phyloP scores from a whole-genome alignment of 345 rosid species.

The Carallia pectinifolia region DNA sequence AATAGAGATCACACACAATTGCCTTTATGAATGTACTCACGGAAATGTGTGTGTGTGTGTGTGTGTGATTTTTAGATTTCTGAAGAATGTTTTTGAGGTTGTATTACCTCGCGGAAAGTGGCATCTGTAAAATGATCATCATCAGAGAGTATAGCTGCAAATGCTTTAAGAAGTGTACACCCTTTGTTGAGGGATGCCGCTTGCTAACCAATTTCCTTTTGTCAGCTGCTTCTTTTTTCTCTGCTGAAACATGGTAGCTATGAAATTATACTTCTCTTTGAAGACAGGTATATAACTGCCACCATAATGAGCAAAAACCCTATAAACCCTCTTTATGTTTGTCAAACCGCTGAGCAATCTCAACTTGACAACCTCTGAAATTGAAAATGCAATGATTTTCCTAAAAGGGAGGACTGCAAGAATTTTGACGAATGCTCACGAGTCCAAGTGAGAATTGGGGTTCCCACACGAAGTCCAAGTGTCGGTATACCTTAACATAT shows the following conservation, averaged over 20 bases:
- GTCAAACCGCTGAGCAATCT: no score
- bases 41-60: no score
- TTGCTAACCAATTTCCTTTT: slow-evolving; percentile 81
- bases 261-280: no score
- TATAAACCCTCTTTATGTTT: no score
- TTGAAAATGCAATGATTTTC: slow-evolving; percentile 58
- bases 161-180: slow-evolving; percentile 80
- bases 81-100: slow-evolving; percentile 1
- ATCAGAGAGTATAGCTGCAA: slow-evolving; percentile 79
- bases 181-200: slow-evolving; percentile 94
- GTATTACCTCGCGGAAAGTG: slow-evolving; percentile 79
- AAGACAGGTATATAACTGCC: no score
- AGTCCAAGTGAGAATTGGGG: no score
- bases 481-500: no score
- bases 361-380: slow-evolving; percentile 14
- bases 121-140: slow-evolving; percentile 91
- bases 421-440: neutral
- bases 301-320: no score
- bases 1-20: no score
- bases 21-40: no score
- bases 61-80: neutral
- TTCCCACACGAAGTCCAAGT: no score
- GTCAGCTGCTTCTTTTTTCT: slow-evolving; percentile 66
- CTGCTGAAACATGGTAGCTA: slow-evolving; percentile 26
- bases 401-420: slow-evolving; percentile 44